Conservation (phyloP, 169 alveolate species). For the Condylostoma magnum region DNA sequence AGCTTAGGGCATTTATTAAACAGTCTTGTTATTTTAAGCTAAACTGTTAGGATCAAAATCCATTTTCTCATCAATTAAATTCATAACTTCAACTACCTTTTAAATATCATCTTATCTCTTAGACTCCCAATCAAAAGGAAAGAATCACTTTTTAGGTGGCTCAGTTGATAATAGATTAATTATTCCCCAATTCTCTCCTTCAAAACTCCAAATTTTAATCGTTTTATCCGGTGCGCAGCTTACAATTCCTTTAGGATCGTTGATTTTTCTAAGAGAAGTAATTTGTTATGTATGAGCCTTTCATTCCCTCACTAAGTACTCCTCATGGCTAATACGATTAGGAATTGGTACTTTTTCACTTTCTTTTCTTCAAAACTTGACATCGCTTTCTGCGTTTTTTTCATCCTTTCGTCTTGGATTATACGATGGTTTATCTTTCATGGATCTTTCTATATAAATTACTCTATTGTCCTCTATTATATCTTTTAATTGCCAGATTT, state of each 20-base stretch:
- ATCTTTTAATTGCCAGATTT: constrained; percentile 35
- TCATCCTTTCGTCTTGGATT: constrained; percentile 29
- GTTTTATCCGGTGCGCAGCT: constrained; percentile 56
- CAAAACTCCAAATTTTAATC: constrained; percentile 61
- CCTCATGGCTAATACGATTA: not conserved
- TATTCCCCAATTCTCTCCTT: constrained; percentile 62
- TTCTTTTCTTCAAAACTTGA: constrained; percentile 28
- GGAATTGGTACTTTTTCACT: not conserved
- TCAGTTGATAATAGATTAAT: constrained; percentile 43
- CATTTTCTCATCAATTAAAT: constrained; percentile 30
- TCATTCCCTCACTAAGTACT: constrained; percentile 39
- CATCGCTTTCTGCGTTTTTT: constrained; percentile 30
- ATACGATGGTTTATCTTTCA: constrained; percentile 27
- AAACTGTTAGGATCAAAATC: constrained; percentile 26
- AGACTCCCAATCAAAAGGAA: constrained; percentile 57
- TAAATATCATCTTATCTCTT: constrained; percentile 38
- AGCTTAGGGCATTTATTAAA: not conserved
- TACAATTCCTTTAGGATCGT: constrained; percentile 62
- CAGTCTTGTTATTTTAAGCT: no score
- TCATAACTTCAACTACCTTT: constrained; percentile 35
- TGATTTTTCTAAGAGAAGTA: constrained; percentile 40
- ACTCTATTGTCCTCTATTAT: not conserved
- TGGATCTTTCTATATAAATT: not conserved
- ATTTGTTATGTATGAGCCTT: constrained; percentile 58
- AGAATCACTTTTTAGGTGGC: constrained; percentile 35